phyloP scores from a whole-genome alignment of 768 basidiomycete genomes.

The Russula brevipes region DNA sequence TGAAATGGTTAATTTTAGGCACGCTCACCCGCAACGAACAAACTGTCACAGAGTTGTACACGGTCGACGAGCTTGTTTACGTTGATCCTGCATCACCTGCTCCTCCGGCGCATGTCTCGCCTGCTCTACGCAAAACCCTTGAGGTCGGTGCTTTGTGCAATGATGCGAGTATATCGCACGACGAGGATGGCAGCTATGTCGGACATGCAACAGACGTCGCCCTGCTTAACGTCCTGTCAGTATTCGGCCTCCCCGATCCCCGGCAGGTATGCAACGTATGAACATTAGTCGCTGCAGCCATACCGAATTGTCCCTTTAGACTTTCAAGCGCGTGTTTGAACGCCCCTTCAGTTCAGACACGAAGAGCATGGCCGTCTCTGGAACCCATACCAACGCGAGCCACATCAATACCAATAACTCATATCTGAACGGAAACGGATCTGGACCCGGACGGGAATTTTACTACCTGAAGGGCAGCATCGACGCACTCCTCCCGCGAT shows the following conservation, averaged over 20 bases:
- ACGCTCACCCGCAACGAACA: slow-evolving; percentile 96
- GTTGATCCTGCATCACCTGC: slow-evolving; percentile 52
- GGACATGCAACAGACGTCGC: slow-evolving; percentile 96
- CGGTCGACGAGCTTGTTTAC: slow-evolving; percentile 73
- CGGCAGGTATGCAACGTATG: slow-evolving; percentile 49
- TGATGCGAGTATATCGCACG: slow-evolving; percentile 61
- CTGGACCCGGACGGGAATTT: slow-evolving; percentile 52
- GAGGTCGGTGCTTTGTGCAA: slow-evolving; percentile 89
- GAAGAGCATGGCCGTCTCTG: slow-evolving; percentile 91
- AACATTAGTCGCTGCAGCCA: neutral
- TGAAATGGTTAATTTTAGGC: slow-evolving; percentile 37
- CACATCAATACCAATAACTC: slow-evolving; percentile 25
- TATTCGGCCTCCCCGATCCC: slow-evolving; percentile 64
- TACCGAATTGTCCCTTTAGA: slow-evolving; percentile 35
- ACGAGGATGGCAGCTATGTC: slow-evolving; percentile 66
- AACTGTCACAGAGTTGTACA: slow-evolving; percentile 84
- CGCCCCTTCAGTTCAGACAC: slow-evolving; percentile 89
- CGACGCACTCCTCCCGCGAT: slow-evolving; percentile 78
- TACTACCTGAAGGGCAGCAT: slow-evolving; percentile 92
- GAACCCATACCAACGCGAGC: slow-evolving; percentile 47
- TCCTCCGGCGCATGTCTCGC: slow-evolving; percentile 41
- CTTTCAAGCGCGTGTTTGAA: slow-evolving; percentile 69
- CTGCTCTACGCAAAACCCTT: slow-evolving; percentile 68
- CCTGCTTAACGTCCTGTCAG: slow-evolving; percentile 68
- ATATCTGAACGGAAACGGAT: slow-evolving; percentile 22